Base-by-base conservation (phyloP, 139 green algal species). In the Tetratostichococcus sp. region DNA sequence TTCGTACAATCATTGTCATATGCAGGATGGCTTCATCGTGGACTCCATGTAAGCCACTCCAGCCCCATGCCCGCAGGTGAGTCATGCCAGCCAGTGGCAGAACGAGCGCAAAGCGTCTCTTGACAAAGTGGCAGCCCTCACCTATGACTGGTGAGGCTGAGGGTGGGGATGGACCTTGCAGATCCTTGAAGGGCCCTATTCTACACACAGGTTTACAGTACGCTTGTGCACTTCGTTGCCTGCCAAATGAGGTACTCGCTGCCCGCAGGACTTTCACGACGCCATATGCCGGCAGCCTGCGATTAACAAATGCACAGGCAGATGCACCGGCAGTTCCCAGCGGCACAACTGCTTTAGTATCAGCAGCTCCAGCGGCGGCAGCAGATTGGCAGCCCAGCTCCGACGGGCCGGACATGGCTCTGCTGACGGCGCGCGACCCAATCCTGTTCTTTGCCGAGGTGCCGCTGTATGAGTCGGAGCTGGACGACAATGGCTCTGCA, bases 401-500 rank as follows among this genome's bases (percentile, higher is more conserved):
- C 1, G 42, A 86, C 14, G 77, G 82, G 34, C 90, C 95, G 3
- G 85, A 97, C 75, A 78, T 85, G 1, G 73, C 33, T 3, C 69
- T 97, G 85, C 84, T 98, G 50, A 92, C 91, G 80, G 86, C 83
- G 67, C 80, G 91, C 0, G 91, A 94, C 72, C 92, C 92, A 42
- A 97, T 97, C 70, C 85, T 97, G n/a, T 95, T 95, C 39, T 97
- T 86, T 73, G 91, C 91, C 35, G 89, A 95, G 30, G 71, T 97
- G 30, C 80, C 85, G 17, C 77, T 97, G 71, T 97, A 94, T 71
- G 92, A 97, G 72, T 92, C 82, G 11, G 94, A 98, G 79, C 87
- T 98, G 74, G 93, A 98, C 76, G 94, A 98, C 83, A 92, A 94
- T 72, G 94, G 94, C n/a, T 79, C 87, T 4, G 86, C 80, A 30